Evolutionary conservation across 805 yeast genomes (phyloP).

Genomic region (Candida takata): DNA sequence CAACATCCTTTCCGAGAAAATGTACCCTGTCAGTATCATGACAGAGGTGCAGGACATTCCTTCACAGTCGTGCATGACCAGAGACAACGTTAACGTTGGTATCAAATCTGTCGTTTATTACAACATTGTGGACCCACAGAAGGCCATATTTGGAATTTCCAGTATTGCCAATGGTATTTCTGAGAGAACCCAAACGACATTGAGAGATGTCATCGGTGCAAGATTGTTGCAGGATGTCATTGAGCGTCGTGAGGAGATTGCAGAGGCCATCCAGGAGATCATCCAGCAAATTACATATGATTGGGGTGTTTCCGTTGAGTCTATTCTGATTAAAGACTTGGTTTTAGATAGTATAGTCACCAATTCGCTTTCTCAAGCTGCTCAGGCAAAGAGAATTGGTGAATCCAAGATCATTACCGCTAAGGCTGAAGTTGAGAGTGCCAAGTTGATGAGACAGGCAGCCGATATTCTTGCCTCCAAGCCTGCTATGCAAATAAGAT

Average conservation of each 20-base stretch:
- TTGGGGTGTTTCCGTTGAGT: slow-evolving; percentile 69
- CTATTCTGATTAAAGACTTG: slow-evolving; percentile 62
- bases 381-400: slow-evolving; percentile 70
- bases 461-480: slow-evolving; percentile 69
- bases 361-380: slow-evolving; percentile 60
- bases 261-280: slow-evolving; percentile 53
- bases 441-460: slow-evolving; percentile 71
- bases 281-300: slow-evolving; percentile 54
- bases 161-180: slow-evolving; percentile 48
- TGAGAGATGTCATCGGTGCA: slow-evolving; percentile 66
- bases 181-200: slow-evolving; percentile 67
- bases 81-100: slow-evolving; percentile 57
- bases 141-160: slow-evolving; percentile 51
- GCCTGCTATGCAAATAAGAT: slow-evolving; percentile 74
- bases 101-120: slow-evolving; percentile 62
- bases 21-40: slow-evolving; percentile 45
- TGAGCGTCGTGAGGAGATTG: slow-evolving; percentile 66
- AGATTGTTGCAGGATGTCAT: slow-evolving; percentile 62
- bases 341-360: slow-evolving; percentile 48
- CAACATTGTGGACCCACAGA: slow-evolving; percentile 61
- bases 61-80: slow-evolving; percentile 62
- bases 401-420: slow-evolving; percentile 72
- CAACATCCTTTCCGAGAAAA: slow-evolving; percentile 55
- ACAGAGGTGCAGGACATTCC: slow-evolving; percentile 58
- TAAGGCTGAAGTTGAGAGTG: slow-evolving; percentile 68